Evolutionary conservation across 768 basidiomycete genomes (phyloP), one percentile per base, ranked within the genome.

Genomic region (Lyophyllum atratum): DNA sequence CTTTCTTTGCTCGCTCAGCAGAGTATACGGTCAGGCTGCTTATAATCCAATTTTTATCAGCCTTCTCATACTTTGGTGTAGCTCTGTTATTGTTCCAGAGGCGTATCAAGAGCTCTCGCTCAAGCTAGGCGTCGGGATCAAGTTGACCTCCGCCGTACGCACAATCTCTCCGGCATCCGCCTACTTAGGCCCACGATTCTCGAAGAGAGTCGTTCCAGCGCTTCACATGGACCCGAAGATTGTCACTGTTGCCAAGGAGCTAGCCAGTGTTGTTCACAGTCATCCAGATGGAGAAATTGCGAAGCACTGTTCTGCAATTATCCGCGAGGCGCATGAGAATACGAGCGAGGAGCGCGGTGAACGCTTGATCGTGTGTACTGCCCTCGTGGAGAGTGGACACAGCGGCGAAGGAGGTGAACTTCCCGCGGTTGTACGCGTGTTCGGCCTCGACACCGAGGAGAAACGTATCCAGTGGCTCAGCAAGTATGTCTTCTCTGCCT

Each of bases 101-200:
- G 76, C 74, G 11, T 79, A 78, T 58, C 66, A 59, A 29, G 73
- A 74, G n/a, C 67, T 80, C 5, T 80, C 80, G 4, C 76, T 85
- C 49, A 85, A 85, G 59, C 73, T 85, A 1, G 79, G 76, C 6
- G 75, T 84, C 48, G 83, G 83, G 15, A 75, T 85, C 60, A 83
- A 81, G 57, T 74, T 85, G 39, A 84, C 84, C 3, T 83, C 81
- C 12, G 82, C 82, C 7, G 74, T 84, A 15, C 80, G 84, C 55
- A 83, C 82, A 1, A 83, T 85, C 43, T 83, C 82, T n/a, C 83
- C 83, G 2, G 78, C 80, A 44, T 81, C 82, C 5, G 83, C 82
- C 1, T 82, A 80, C 61, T 66, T 84, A 12, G 82, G 83, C 1
- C 82, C 83, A 2, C 76, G 81, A 19, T 85, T 85, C 66, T 84